A percentile compares a stretch with the other conserved stretches of the same genome.
Evolutionary conservation across 345 rosid species (phyloP).

Genomic region (Salix dunnii): DNA sequence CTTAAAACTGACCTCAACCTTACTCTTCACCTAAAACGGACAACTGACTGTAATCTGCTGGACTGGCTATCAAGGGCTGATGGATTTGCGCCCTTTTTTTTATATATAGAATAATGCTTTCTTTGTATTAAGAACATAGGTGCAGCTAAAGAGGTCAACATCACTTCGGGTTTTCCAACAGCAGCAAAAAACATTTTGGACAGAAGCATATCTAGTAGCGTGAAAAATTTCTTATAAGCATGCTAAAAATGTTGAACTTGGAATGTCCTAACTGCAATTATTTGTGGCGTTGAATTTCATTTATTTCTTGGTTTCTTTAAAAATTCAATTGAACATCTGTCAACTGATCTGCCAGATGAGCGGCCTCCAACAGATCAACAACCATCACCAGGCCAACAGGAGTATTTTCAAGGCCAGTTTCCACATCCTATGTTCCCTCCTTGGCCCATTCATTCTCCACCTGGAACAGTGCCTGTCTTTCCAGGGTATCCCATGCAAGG

Average conservation of each 20-base stretch:
- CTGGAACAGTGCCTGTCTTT: slow-evolving; percentile 66
- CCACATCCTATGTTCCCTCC: slow-evolving; percentile 71
- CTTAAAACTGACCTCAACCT: not conserved
- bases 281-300: not conserved
- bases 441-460: slow-evolving; percentile 89
- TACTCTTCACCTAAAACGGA: not conserved
- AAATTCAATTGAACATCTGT: slow-evolving; percentile 3
- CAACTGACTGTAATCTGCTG: not conserved
- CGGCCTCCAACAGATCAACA: slow-evolving; percentile 52
- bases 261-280: slow-evolving; percentile 5
- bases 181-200: not conserved
- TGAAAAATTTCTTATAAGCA: not conserved
- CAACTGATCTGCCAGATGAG: slow-evolving; percentile 42
- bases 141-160: not conserved
- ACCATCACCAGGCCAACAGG: slow-evolving; percentile 45
- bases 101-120: not conserved
- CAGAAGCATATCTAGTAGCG: not conserved
- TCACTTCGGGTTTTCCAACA: not conserved
- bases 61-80: not conserved
- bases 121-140: not conserved
- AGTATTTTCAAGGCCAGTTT: slow-evolving; percentile 67
- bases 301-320: slow-evolving; percentile 10
- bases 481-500: slow-evolving; percentile 91
- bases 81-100: not conserved
- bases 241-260: not conserved